Percentiles rank a stretch among this genome's conserved stretches.
phyloP scores from a whole-genome alignment of 1,284 basidiomycete species.

The Malassezia nana region DNA sequence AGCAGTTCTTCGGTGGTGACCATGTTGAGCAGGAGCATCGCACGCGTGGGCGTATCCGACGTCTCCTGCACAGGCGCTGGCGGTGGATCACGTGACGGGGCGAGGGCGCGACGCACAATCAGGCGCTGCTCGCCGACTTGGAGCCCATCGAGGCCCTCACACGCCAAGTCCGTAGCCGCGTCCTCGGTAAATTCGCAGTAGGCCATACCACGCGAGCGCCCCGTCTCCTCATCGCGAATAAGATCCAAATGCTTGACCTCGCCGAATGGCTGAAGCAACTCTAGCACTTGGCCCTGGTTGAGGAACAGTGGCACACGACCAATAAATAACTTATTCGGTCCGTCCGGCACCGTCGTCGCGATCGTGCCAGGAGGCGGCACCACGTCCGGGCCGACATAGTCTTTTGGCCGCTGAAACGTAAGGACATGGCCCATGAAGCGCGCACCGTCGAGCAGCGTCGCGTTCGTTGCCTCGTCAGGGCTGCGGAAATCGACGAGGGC shows the following conservation, averaged over 20 bases:
- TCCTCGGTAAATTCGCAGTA: constrained; percentile 96
- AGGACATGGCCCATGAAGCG: constrained; percentile 83
- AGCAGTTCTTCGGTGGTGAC: constrained; percentile 83
- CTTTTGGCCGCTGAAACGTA: constrained; percentile 91
- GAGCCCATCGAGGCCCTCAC: constrained; percentile 92
- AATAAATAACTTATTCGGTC: constrained; percentile 94
- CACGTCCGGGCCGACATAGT: constrained; percentile 64
- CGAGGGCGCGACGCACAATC: constrained; percentile 67
- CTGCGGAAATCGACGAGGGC: constrained; percentile 89
- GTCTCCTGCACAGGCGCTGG: constrained; percentile 29
- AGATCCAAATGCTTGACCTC: constrained; percentile 95
- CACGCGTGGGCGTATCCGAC: constrained; percentile 55
- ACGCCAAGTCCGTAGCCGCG: constrained; percentile 81
- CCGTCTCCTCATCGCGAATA: constrained; percentile 64
- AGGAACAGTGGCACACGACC: constrained; percentile 90
- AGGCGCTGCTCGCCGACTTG: constrained; percentile 91
- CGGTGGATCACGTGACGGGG: constrained; percentile 51
- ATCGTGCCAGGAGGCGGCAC: constrained; percentile 66
- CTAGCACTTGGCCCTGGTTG: constrained; percentile 94
- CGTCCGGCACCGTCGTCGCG: constrained; percentile 92
- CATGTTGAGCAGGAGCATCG: constrained; percentile 98
- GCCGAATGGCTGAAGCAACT: constrained; percentile 90
- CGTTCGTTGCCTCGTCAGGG: constrained; percentile 86
- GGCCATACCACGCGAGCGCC: constrained; percentile 78
- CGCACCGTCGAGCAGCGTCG: constrained; percentile 92